These are phyloP conservation scores for Russula vinacea DNA, from an alignment of 768 basidiomycete genomes.

Conservation along the genomic window DNA sequence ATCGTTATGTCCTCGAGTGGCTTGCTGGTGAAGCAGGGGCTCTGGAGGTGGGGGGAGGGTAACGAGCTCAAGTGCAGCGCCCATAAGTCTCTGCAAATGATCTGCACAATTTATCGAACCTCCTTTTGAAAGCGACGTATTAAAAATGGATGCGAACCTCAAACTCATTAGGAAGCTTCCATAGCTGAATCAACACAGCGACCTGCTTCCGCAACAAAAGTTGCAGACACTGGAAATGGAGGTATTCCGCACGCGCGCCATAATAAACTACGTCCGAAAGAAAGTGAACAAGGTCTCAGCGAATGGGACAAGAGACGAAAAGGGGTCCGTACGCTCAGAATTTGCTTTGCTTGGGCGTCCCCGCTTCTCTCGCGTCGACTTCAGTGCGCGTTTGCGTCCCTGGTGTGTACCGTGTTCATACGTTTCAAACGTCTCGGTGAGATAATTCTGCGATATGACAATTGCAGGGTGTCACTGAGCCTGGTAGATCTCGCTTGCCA, in stretches of 20 bases:
- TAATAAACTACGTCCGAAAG: conserved; percentile 63
- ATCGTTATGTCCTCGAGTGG: conserved; percentile 23
- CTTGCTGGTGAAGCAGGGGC: conserved; percentile 50
- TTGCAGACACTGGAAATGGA: conserved; percentile 84
- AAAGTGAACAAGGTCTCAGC: background rate
- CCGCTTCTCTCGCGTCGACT: conserved; percentile 53
- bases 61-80: conserved; percentile 64
- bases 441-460: conserved; percentile 57
- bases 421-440: conserved; percentile 74
- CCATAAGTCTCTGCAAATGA: conserved; percentile 80
- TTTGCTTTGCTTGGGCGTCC: conserved; percentile 51
- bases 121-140: background rate
- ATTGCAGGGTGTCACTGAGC: background rate
- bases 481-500: background rate
- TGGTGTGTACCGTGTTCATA: conserved; percentile 60
- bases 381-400: conserved; percentile 63
- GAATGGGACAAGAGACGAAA: background rate
- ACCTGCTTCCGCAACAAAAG: conserved; percentile 77
- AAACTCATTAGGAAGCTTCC: conserved; percentile 76
- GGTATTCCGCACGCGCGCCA: conserved; percentile 70
- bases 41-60: conserved; percentile 60
- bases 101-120: conserved; percentile 40
- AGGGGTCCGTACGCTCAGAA: conserved; percentile 53
- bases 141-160: conserved; percentile 50
- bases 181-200: conserved; percentile 51